Conservation (phyloP, 345 rosid species). For the Heritiera littoralis region DNA sequence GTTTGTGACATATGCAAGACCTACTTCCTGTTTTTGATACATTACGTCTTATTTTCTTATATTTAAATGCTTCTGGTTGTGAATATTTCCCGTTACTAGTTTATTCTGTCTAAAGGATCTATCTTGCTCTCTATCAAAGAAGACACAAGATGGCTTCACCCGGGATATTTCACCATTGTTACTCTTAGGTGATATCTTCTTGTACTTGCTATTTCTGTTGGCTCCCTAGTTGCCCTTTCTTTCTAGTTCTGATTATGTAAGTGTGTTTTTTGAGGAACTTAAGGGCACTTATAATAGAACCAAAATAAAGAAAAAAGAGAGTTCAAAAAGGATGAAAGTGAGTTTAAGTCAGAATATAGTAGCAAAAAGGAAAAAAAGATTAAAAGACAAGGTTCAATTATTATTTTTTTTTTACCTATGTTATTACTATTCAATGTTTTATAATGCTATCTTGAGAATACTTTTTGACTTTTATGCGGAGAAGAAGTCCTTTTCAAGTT, state of each 20-base stretch:
- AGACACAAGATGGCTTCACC: slow-evolving; percentile 22
- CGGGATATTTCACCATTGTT: slow-evolving; percentile 22
- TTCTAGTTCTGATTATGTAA: slow-evolving; percentile 2
- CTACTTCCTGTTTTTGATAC: neutral
- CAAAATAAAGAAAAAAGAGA: slow-evolving; percentile 14
- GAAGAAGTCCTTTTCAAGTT: neutral
- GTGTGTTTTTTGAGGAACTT: slow-evolving; percentile 31
- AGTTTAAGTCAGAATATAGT: slow-evolving; percentile 11
- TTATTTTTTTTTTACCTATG: neutral
- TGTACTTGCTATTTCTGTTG: neutral
- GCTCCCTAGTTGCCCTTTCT: slow-evolving; percentile 8
- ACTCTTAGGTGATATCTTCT: slow-evolving; percentile 36
- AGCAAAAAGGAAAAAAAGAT: slow-evolving; percentile 33
- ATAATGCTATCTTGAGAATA: neutral
- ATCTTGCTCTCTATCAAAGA: slow-evolving; percentile 30
- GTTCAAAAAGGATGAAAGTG: slow-evolving; percentile 13
- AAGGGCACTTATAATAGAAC: slow-evolving; percentile 24
- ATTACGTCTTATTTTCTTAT: neutral
- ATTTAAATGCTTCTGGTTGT: slow-evolving; percentile 3
- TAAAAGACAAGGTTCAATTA: slow-evolving; percentile 45
- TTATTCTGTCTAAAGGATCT: slow-evolving; percentile 34
- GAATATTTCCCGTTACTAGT: neutral
- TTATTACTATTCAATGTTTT: slow-evolving; percentile 20
- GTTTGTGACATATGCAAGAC: neutral
- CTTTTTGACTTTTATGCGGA: neutral